Evolutionary conservation across 2,329 filamentous ascomycete species (phyloP), one percentile per base, ranked within the genome.

Genomic region (Tolypocladium inflatum): DNA sequence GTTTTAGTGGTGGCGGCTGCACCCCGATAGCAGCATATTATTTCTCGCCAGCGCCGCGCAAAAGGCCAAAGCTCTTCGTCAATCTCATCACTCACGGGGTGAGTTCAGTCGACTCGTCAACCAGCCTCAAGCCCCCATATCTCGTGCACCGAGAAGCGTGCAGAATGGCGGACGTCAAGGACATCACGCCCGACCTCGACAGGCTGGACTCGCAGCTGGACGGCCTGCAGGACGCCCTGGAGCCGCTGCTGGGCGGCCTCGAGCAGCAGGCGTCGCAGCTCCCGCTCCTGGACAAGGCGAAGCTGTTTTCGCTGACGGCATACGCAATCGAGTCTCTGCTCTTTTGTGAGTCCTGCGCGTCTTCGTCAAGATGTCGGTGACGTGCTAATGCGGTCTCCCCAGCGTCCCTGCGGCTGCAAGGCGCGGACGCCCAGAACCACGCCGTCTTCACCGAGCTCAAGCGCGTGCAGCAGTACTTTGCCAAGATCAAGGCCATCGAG

Each of bases 281-380:
- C 35, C 92, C 93, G 2, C 80, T 97, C n/a, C 80, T 99, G 60
- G 93, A 97, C 77, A 92, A 91, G 76, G 91, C 94, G 9, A 97
- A 97, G 75, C 85, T 97, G 60, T 91, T 95, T 70, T 87, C 94
- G n/a, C 79, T 96, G 23, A 80, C 87, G 55, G 88, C 91, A 21
- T 99, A 97, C 71, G 83, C 92, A 0, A 87, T 99, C 62, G 93
- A 97, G 68, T 95, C 92, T 0, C 77, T 96, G 11, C 76, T 99
- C 9, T 97, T 96, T 73, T 89, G 89, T 91, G 74, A 62, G 83
- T 69, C 23, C 11, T 21, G 21, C 15, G 48, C n/a, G 26, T 11
- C 2, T 11, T 35, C 10, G 8, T 33, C 4, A 30, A 1, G 43
- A 17, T 3, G 3, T 21, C 2, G 17, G 17, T 3, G 26, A 51